A percentile compares a stretch with the other conserved stretches of the same genome.
These are phyloP conservation scores for Apiotrichum mycotoxinovorans DNA, from an alignment of 1,284 basidiomycete genomes.

Conservation along the genomic window DNA sequence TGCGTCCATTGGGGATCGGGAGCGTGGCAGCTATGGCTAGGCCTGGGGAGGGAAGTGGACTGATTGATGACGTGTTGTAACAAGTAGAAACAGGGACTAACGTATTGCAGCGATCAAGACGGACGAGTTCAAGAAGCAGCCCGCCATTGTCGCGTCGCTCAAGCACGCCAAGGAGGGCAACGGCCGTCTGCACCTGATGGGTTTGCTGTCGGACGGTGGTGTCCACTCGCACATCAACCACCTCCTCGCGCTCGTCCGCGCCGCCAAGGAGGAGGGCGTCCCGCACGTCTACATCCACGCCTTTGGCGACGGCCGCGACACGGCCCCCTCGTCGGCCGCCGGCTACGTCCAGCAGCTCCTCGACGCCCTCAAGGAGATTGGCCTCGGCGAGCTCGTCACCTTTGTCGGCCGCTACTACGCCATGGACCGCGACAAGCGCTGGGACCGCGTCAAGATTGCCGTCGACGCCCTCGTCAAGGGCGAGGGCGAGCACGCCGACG, in stretches of 20 bases:
- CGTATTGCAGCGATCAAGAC: constrained; percentile 86
- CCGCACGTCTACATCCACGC: constrained; percentile 84
- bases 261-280: constrained; percentile 75
- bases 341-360: constrained; percentile 70
- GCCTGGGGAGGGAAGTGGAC: too few species aligned
- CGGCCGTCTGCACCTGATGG: constrained; percentile 76
- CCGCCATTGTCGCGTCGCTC: constrained; percentile 65
- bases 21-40: too few species aligned
- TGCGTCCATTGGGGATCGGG: too few species aligned
- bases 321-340: constrained; percentile 72
- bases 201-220: constrained; percentile 85
- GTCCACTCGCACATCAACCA: constrained; percentile 91
- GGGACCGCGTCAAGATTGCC: constrained; percentile 85
- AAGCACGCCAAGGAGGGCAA: constrained; percentile 73
- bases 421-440: constrained; percentile 92
- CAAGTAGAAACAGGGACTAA: too few species aligned
- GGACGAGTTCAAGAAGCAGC: constrained; percentile 73
- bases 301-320: constrained; percentile 80
- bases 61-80: too few species aligned
- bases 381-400: constrained; percentile 63
- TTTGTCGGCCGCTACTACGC: constrained; percentile 86
- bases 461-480: constrained; percentile 76
- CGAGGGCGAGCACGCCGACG: constrained; percentile 62
- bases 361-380: constrained; percentile 70
- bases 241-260: constrained; percentile 78